phyloP scores from a whole-genome alignment of 208 protist genomes.

The Leishmania amazonensis region DNA sequence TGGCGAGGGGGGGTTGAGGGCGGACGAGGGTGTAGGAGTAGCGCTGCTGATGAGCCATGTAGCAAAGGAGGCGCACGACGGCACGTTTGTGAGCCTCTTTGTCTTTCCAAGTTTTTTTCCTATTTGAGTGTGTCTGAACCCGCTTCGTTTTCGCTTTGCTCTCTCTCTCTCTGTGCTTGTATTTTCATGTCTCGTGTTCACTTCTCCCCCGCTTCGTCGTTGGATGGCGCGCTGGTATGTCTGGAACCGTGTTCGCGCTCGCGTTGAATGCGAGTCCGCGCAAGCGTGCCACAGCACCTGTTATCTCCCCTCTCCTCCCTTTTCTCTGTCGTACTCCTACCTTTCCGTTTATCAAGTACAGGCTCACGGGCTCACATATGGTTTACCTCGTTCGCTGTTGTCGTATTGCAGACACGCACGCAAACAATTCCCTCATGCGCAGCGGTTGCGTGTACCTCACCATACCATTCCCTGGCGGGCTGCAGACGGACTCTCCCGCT shows the following conservation, averaged over 20 bases:
- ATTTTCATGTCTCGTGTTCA: neutral
- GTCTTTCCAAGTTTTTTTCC: neutral
- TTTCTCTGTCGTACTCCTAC: neutral
- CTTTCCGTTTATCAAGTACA: neutral
- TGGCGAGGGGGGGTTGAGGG: neutral
- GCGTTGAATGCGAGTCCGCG: neutral
- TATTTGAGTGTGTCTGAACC: neutral
- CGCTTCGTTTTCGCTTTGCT: neutral
- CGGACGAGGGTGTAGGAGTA: neutral
- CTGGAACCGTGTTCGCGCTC: no score
- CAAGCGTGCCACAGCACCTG: neutral
- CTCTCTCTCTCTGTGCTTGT: conserved; percentile 1
- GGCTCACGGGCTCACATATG: neutral
- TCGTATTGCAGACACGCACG: neutral
- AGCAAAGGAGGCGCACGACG: neutral
- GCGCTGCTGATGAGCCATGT: neutral
- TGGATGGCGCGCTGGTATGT: neutral
- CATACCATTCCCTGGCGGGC: neutral
- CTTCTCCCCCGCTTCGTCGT: no score
- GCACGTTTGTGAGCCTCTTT: neutral
- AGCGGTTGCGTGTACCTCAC: neutral
- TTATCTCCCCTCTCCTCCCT: neutral
- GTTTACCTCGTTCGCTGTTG: neutral
- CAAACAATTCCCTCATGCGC: neutral
- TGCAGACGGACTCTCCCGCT: neutral